Evolutionary conservation across 352 stramenopile genomes (phyloP), one percentile per base, ranked within the genome.

Genomic region (Globisporangium cederbergense): DNA sequence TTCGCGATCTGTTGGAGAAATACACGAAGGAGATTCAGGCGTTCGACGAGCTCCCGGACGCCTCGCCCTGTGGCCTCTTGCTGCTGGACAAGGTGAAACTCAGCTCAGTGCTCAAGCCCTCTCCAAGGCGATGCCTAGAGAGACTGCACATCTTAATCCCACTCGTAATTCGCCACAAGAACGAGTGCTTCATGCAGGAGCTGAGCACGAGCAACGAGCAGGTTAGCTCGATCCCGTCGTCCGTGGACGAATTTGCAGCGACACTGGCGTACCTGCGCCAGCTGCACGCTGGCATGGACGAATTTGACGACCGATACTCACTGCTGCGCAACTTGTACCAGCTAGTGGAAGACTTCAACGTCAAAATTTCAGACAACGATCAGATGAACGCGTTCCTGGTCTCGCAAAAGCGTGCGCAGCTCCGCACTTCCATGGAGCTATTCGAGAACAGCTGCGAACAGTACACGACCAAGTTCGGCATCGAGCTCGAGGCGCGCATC

Each of bases 311-410:
- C 18, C 73, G 77, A 22, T 91, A 91, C 55, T 59, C 70, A 1
- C 64, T 79, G 8, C 66, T 91, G 36, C 77, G 76, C 10, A 82
- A 73, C 34, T 58, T 93, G 42, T 90, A 83, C 59, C 67, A 78
- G 22, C 62, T 93, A 4, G 71, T 89, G 3, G 85, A 93, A 67
- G 85, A 92, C 16, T 93, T 82, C 58, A 65, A 65, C 10, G 74
- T 93, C 34, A 87, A 87, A 56, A 68, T 91, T 51, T 81, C 73
- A 0, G 85, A 93, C 59, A 65, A 71, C 0, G 85, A 93, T 34
- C 81, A 90, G 60, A 87, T 85, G 53, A 91, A 91, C 45, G 78
- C 79, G 13, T 91, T 92, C 60, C 54, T 92, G 45, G 64, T 92
- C 2, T 86, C 85, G 0, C 85, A 93, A 43, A 90, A 90, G 65